Evolutionary conservation across 495 filamentous ascomycete species (phyloP).

Genomic region (Aspergillus wentii): DNA sequence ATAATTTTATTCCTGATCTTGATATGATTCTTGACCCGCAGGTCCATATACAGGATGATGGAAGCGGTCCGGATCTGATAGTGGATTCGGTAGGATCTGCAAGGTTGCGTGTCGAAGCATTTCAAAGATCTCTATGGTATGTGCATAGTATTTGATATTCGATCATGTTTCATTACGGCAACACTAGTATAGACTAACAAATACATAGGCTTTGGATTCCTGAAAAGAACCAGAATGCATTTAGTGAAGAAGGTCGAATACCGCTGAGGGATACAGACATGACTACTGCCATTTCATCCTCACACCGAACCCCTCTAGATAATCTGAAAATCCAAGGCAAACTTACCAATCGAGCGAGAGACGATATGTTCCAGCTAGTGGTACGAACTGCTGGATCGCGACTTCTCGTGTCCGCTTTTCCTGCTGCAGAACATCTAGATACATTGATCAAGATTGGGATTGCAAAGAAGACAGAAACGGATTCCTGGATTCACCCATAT

Average conservation of each 20-base stretch:
- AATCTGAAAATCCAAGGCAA: slow-evolving; percentile 18
- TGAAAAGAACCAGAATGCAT: slow-evolving; percentile 23
- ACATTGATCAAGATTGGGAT: slow-evolving; percentile 56
- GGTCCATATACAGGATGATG: slow-evolving; percentile 13
- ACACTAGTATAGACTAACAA: no score
- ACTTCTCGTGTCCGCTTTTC: slow-evolving; percentile 50
- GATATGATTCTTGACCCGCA: no score
- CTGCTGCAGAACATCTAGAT: slow-evolving; percentile 50
- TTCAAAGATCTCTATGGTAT: slow-evolving; percentile 21
- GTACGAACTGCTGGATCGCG: slow-evolving; percentile 25
- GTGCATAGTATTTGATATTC: neutral
- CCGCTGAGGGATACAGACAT: slow-evolving; percentile 20
- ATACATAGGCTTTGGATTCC: slow-evolving; percentile 27
- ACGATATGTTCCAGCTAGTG: slow-evolving; percentile 22
- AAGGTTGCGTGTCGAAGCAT: slow-evolving; percentile 18
- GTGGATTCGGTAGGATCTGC: no score
- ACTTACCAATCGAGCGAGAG: slow-evolving; percentile 13
- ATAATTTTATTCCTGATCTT: slow-evolving; percentile 17
- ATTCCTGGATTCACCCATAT: slow-evolving; percentile 54
- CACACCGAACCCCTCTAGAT: slow-evolving; percentile 13
- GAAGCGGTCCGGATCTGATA: no score
- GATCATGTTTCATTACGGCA: no score
- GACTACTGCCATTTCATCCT: slow-evolving; percentile 10
- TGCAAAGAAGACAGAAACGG: slow-evolving; percentile 43
- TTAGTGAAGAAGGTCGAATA: slow-evolving; percentile 18